Percentiles rank a stretch among this genome's conserved stretches.
Conservation (phyloP, 2,329 filamentous ascomycete genomes). For the Claviceps paspali region DNA sequence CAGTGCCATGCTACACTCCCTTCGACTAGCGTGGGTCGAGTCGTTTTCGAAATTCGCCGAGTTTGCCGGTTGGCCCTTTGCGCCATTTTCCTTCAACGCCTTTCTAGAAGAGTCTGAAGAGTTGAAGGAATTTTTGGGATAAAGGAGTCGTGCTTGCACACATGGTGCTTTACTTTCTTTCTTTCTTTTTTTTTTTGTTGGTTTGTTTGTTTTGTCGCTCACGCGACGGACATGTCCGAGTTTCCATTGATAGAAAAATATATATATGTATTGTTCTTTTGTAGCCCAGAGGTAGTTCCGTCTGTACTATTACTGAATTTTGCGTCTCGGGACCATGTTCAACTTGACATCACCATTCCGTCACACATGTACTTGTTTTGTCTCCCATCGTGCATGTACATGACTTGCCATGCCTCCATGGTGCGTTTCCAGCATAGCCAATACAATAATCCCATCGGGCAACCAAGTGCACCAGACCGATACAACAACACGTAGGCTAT, state of each 20-base stretch:
- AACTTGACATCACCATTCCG: too few relatives aligned
- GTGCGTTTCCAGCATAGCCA: too few relatives aligned
- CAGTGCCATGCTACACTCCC: constrained; percentile 84
- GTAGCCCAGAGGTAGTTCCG: constrained; percentile 16
- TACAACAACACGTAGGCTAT: too few relatives aligned
- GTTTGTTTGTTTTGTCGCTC: neutral
- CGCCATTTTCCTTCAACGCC: constrained; percentile 75
- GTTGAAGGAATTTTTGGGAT: constrained; percentile 39
- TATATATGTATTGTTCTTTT: too few relatives aligned
- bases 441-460: too few relatives aligned
- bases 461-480: too few relatives aligned
- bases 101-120: constrained; percentile 71
- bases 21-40: constrained; percentile 91
- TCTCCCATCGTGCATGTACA: neutral
- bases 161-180: too few relatives aligned
- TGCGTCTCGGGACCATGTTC: constrained; percentile 6
- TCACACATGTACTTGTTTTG: too few relatives aligned
- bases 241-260: too few relatives aligned
- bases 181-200: neutral
- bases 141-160: constrained; percentile 4
- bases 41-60: constrained; percentile 97
- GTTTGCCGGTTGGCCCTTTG: constrained; percentile 74
- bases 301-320: too few relatives aligned
- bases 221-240: constrained; percentile 1
- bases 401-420: too few relatives aligned